A percentile compares a stretch with the other conserved stretches of the same genome.
These are phyloP conservation scores for Fonsecaea multimorphosa DNA, from an alignment of 2,329 filamentous ascomycete species.

Conservation along the genomic window DNA sequence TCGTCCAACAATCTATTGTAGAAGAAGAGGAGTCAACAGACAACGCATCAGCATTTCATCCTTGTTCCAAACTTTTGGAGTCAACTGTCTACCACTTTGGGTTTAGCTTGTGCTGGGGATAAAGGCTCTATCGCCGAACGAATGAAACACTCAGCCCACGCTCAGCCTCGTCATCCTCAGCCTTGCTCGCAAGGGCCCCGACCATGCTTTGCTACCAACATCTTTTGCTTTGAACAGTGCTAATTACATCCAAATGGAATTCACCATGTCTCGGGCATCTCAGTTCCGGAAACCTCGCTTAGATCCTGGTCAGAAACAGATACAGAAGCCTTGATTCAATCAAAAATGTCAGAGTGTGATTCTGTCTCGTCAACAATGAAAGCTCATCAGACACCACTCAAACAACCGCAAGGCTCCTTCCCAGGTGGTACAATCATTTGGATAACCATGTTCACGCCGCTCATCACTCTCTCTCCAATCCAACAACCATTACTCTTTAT, in stretches of 20 bases:
- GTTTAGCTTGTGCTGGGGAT: slow-evolving; percentile 16
- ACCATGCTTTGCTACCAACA: neutral
- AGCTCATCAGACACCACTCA: neutral
- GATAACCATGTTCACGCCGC: slow-evolving; percentile 6
- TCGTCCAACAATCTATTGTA: neutral
- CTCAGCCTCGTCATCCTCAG: slow-evolving; percentile 3
- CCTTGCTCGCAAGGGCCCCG: neutral
- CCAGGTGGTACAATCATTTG: slow-evolving; percentile 2
- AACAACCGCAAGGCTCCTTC: neutral
- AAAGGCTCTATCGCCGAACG: neutral
- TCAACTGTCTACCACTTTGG: slow-evolving; percentile 17
- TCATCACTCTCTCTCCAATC: slow-evolving; percentile 16
- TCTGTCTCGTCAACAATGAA: neutral
- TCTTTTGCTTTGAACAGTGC: neutral
- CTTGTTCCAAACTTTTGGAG: slow-evolving; percentile 2
- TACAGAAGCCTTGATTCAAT: neutral
- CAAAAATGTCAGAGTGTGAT: neutral
- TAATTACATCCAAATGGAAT: neutral
- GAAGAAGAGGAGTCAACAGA: slow-evolving; percentile 1
- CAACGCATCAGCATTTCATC: neutral
- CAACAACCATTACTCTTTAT: slow-evolving; percentile 20
- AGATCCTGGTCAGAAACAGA: neutral
- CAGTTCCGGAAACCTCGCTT: neutral
- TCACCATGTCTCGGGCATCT: neutral
- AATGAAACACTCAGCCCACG: neutral